Conservation (phyloP, 139 green algal genomes). For the Bryopsis sp. region DNA sequence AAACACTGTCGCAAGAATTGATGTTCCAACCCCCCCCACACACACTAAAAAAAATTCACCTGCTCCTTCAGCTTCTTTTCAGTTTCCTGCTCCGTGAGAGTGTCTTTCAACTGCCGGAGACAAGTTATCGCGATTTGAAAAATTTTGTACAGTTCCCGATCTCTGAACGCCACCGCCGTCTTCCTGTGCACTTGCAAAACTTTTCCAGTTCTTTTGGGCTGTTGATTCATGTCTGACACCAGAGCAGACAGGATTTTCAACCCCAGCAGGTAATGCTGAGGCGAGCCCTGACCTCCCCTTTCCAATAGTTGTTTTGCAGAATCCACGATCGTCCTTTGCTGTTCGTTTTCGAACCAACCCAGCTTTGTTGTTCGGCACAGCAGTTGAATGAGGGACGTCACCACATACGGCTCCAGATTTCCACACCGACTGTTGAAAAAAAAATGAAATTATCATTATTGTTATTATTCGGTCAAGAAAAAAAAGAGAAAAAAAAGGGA, state of each 20-base stretch:
- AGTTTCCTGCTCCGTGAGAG: neutral
- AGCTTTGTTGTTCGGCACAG: slow-evolving; percentile 91
- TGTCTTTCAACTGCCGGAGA: neutral
- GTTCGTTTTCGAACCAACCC: slow-evolving; percentile 89
- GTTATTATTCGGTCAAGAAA: neutral
- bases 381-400: slow-evolving; percentile 58
- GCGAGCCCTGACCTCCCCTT: neutral
- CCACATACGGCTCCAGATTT: neutral
- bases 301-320: slow-evolving; percentile 41
- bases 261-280: slow-evolving; percentile 82
- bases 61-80: no score
- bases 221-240: slow-evolving; percentile 67
- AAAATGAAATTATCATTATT: neutral
- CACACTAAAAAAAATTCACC: no score
- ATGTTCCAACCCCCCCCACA: no score
- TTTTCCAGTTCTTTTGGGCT: neutral
- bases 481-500: no score
- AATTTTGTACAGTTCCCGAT: neutral
- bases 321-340: slow-evolving; percentile 69
- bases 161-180: slow-evolving; percentile 14
- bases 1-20: no score
- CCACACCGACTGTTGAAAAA: neutral
- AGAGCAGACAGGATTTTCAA: slow-evolving; percentile 82
- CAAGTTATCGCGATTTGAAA: slow-evolving; percentile 7
- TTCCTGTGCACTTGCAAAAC: slow-evolving; percentile 5